A percentile compares a stretch with the other conserved stretches of the same genome.
These are phyloP conservation scores for Globisporangium perplexum DNA, from an alignment of 352 stramenopile genomes.

Conservation along the genomic window DNA sequence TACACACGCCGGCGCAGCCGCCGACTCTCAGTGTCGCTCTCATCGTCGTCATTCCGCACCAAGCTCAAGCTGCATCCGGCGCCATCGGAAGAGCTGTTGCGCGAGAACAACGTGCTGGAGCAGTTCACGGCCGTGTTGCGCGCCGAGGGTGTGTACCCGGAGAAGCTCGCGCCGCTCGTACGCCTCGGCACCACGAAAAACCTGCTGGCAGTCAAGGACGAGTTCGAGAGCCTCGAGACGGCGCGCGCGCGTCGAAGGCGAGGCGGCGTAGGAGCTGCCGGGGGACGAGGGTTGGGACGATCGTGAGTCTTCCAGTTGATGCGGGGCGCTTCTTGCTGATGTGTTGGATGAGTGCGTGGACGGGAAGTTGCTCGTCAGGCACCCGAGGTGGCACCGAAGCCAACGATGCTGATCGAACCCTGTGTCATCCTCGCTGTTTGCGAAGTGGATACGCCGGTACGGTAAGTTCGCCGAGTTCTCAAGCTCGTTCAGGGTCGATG, in stretches of 20 bases:
- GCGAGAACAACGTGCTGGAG: constrained; percentile 61
- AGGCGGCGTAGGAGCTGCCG: constrained; percentile 5
- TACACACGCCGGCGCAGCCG: constrained; percentile 22
- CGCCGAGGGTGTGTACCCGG: constrained; percentile 51
- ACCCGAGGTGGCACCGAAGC: too few relatives aligned
- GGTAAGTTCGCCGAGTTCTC: too few relatives aligned
- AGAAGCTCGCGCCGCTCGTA: constrained; percentile 43
- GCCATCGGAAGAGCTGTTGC: constrained; percentile 28
- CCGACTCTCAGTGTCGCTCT: constrained; percentile 1
- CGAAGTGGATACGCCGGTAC: too few relatives aligned
- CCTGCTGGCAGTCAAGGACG: constrained; percentile 25
- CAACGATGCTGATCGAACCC: too few relatives aligned
- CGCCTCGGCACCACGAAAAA: constrained; percentile 53
- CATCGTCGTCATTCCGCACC: constrained; percentile 23
- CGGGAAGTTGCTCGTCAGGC: too few relatives aligned
- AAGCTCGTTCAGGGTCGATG: too few relatives aligned
- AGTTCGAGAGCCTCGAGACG: constrained; percentile 17
- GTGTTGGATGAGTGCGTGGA: too few relatives aligned
- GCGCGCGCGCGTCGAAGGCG: constrained; percentile 8
- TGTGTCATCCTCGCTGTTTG: too few relatives aligned
- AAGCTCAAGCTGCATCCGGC: constrained; percentile 41
- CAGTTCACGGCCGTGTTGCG: constrained; percentile 55
- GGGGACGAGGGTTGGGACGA: neutral
- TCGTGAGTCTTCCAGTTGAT: too few relatives aligned
- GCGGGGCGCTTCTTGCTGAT: too few relatives aligned